Evolutionary conservation across 768 basidiomycete species (phyloP).

Genomic region (Agrocybe pediades): DNA sequence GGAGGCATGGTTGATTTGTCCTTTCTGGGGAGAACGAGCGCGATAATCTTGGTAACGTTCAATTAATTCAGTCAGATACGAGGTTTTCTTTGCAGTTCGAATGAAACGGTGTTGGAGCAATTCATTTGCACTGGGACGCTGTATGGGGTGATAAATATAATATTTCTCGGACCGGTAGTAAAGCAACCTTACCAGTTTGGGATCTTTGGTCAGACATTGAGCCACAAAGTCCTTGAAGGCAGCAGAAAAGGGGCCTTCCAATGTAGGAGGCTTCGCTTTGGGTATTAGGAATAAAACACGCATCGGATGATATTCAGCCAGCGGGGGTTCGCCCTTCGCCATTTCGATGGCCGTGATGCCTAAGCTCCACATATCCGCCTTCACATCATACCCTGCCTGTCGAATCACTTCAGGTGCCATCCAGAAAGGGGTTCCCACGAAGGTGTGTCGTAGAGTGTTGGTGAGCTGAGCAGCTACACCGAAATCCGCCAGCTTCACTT

Average conservation of each 20-base stretch:
- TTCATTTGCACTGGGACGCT: conserved; percentile 92
- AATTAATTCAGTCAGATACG: conserved; percentile 83
- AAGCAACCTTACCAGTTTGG: conserved; percentile 57
- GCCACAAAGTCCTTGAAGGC: conserved; percentile 94
- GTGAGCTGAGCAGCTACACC: conserved; percentile 98
- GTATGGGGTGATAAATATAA: conserved; percentile 1
- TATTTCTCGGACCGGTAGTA: conserved; percentile 6
- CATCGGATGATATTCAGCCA: conserved; percentile 99
- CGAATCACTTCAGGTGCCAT: conserved; percentile 99
- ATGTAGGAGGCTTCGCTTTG: conserved; percentile 88
- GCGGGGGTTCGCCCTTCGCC: conserved; percentile 95
- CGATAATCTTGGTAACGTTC: conserved; percentile 85
- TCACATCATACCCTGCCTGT: conserved; percentile 93
- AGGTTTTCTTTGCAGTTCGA: conserved; percentile 78
- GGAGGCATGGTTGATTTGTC: conserved; percentile 58
- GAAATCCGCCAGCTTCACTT: conserved; percentile 97
- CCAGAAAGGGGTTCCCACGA: conserved; percentile 97
- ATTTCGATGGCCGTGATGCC: conserved; percentile 99
- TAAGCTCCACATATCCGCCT: conserved; percentile 97
- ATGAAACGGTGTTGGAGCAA: conserved; percentile 95
- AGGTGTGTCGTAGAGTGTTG: conserved; percentile 91
- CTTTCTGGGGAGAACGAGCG: conserved; percentile 58
- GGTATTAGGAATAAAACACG: conserved; percentile 97
- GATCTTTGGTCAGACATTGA: conserved; percentile 92
- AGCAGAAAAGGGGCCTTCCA: conserved; percentile 83